A percentile compares a stretch with the other conserved stretches of the same genome.
These are phyloP conservation scores for Oidiodendron maius DNA, from an alignment of 495 filamentous ascomycete species.

Conservation along the genomic window DNA sequence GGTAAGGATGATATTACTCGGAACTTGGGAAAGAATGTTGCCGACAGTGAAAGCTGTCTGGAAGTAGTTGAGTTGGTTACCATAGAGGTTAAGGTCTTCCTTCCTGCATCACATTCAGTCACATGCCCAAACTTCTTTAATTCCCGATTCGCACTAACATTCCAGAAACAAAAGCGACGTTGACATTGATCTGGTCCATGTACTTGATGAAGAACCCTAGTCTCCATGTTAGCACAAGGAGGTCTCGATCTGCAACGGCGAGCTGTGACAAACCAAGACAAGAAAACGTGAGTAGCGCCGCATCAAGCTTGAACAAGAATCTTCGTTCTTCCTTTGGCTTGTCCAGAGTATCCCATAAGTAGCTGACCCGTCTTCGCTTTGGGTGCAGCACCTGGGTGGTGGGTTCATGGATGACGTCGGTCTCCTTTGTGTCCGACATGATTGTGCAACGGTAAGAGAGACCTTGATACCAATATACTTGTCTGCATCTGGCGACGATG, in stretches of 20 bases:
- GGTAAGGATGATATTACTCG: slow-evolving; percentile 53
- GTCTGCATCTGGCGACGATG: too few species aligned
- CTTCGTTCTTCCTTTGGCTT: slow-evolving; percentile 54
- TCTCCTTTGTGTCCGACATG: too few species aligned
- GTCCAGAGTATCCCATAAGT: slow-evolving; percentile 56
- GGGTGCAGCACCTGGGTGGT: too few species aligned
- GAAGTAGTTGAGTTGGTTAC: slow-evolving; percentile 48
- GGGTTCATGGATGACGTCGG: too few species aligned
- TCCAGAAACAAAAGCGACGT: slow-evolving; percentile 19
- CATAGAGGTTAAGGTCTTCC: slow-evolving; percentile 50
- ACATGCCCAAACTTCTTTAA: neutral
- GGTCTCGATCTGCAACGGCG: too few species aligned
- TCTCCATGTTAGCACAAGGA: too few species aligned
- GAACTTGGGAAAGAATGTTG: slow-evolving; percentile 59
- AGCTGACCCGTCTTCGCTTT: too few species aligned
- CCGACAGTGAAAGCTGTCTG: slow-evolving; percentile 56
- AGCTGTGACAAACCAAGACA: slow-evolving; percentile 16
- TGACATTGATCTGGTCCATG: slow-evolving; percentile 53
- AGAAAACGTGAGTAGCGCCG: slow-evolving; percentile 46
- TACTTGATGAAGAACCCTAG: slow-evolving; percentile 58
- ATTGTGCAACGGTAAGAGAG: too few species aligned
- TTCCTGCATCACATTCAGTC: slow-evolving; percentile 27
- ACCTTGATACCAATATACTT: too few species aligned
- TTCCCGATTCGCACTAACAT: too few species aligned
- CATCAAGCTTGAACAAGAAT: slow-evolving; percentile 54